Evolutionary conservation across 2,329 filamentous ascomycete species (phyloP), one percentile per base, ranked within the genome.

Genomic region (Fusarium mexicanum): DNA sequence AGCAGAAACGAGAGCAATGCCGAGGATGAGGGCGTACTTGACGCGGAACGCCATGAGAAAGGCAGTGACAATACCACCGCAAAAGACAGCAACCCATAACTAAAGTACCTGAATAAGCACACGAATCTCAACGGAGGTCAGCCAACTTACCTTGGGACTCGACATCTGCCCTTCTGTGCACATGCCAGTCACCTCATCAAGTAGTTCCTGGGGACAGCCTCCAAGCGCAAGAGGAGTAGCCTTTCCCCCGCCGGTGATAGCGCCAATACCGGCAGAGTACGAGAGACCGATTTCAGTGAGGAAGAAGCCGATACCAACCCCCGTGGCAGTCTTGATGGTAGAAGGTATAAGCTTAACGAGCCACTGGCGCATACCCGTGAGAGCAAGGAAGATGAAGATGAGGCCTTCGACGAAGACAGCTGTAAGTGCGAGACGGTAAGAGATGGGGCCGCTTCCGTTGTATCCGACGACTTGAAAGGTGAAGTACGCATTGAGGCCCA

Each of bases 21-120:
- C 93, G 31, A 92, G 89, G 61, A 94, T 89, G 70, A 95, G 93
- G 54, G 92, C 91, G 62, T 92, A 91, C 80, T 94, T 94, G 83
- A 94, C 86, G 44, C 91, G 89, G 80, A 92, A 95, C 24, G 92
- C 89, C 92, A 94, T 94, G 82, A 97, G 89, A 74, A 96, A 89
- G 10, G 93, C 91, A 0, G 94, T 96, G 43, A 97, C 82, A 51
- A 97, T 86, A 40, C 94, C 94, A 20, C 95, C 94, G 61, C 92
- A 90, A 79, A 94, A 91, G 73, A 97, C 92, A 17, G 93, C 95
- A 61, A 97, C 89, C 95, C 95, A 98, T 87, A 97, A 85, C 90
- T 91, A 35, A 35, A 13, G 33, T 35, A 44, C 6, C 22, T 24
- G 20, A 4, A 43, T 78, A 29, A 77, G 71, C 31, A 38, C n/a